These are phyloP conservation scores for Aspergillus phoenicis DNA, from an alignment of 2,329 filamentous ascomycete genomes.

Conservation along the genomic window DNA sequence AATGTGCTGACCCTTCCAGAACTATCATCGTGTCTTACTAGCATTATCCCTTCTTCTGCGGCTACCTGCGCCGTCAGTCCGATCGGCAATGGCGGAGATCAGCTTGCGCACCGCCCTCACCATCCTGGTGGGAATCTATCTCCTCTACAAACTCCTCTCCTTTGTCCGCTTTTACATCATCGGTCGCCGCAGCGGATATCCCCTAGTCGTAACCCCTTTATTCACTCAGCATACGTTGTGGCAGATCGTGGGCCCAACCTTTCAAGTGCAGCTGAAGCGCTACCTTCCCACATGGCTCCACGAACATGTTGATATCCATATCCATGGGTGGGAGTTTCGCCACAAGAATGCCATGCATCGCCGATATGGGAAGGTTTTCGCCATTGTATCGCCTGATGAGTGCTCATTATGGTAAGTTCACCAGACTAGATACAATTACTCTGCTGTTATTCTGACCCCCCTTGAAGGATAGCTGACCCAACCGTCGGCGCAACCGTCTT, in stretches of 20 bases:
- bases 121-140: neutral
- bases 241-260: conserved; percentile 29
- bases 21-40: neutral
- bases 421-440: no score
- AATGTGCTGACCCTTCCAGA: neutral
- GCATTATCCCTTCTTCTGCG: neutral
- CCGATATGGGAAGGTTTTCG: conserved; percentile 32
- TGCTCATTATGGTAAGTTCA: conserved; percentile 11
- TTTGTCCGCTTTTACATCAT: conserved; percentile 19
- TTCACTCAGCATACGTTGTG: conserved; percentile 28
- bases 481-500: conserved; percentile 33
- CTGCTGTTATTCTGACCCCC: neutral
- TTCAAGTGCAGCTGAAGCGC: conserved; percentile 25
- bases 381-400: conserved; percentile 31
- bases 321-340: conserved; percentile 40
- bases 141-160: conserved; percentile 3
- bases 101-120: neutral
- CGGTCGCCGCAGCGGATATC: conserved; percentile 30
- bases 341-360: conserved; percentile 29
- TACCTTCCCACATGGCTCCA: conserved; percentile 30
- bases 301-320: conserved; percentile 28
- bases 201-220: conserved; percentile 27
- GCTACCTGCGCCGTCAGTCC: neutral
- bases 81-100: neutral
- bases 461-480: conserved; percentile 28